Evolutionary conservation across 306 rosid genomes (phyloP), one percentile per base, ranked within the genome.

Genomic region (Vicia sativa): DNA sequence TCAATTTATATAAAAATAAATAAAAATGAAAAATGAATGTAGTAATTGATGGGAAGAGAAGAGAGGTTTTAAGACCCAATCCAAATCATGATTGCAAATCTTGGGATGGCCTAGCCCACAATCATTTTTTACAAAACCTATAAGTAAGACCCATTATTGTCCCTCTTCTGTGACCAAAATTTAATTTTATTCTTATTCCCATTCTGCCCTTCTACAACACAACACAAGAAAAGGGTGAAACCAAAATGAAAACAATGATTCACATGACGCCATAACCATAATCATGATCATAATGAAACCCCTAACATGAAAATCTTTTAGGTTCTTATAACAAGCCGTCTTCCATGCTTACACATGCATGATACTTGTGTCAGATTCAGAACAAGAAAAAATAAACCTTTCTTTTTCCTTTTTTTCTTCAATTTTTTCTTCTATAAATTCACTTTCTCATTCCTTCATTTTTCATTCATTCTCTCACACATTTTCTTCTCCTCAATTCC

Each of bases 51-150:
- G 71, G 75, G 15, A 54, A 5, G 23, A 19, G 61, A 1, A 2
- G 53, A 4, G 80, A 75, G 81, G 85, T 83, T 85, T 85, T 62
- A 78, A 69, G 10, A 87, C 76, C 96, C 98, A 87, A 93, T 90
- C 98, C 96, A 79, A 80, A 85, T 84, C 91, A 93, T 90, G 91
- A 93, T 93, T 90, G 95, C 97, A 96, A 81, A 93, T 90, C 98
- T 90, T 89, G 84, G 89, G 84, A 84, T 81, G 91, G 84, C 92
- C 89, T 92, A 89, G 92, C 88, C 91, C 89, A 81, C 91, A 93
- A 90, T 92, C 97, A 90, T 93, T 90, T 89, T 87, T 89, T 87
- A 62, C 69, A 86, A 77, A 80, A 78, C 86, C 88, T 87, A 86
- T 78, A 83, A 76, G 74, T 68, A 80, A 70, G 72, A 78, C 80